These are phyloP conservation scores for Geotrichum candidum DNA, from an alignment of 1,139 yeast genomes.

Conservation along the genomic window DNA sequence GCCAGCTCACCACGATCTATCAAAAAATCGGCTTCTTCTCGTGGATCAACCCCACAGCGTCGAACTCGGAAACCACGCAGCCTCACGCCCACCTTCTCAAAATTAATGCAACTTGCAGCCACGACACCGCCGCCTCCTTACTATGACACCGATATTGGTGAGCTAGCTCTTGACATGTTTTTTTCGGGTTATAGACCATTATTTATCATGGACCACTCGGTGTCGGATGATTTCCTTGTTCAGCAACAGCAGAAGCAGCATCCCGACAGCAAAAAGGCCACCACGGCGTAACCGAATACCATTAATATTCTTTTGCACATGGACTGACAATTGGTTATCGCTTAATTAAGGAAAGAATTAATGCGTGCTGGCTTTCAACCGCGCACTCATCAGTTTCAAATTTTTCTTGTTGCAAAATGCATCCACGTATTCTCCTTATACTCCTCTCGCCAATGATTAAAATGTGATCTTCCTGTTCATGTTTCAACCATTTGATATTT, in stretches of 20 bases:
- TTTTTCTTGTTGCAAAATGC: too few species aligned
- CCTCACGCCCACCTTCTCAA: not conserved
- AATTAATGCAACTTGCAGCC: not conserved
- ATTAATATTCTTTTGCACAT: not conserved
- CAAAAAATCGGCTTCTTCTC: not conserved
- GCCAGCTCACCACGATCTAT: not conserved
- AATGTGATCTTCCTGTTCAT: too few species aligned
- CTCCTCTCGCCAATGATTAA: too few species aligned
- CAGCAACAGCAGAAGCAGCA: not conserved
- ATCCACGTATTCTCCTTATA: too few species aligned
- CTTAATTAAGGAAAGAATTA: not conserved
- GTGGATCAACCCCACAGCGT: not conserved
- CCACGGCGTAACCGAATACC: not conserved
- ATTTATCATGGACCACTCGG: conserved; percentile 21
- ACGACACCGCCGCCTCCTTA: not conserved
- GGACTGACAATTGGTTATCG: not conserved
- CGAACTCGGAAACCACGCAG: not conserved
- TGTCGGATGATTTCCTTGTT: not conserved
- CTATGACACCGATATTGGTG: conserved; percentile 5
- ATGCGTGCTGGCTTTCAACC: too few species aligned
- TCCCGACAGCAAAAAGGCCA: not conserved
- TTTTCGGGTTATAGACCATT: conserved; percentile 32
- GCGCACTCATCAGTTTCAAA: too few species aligned
- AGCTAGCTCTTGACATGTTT: conserved; percentile 28
- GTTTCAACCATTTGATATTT: too few species aligned